Base-by-base conservation (phyloP, 2,329 filamentous ascomycete species). In the Thermomyces lanuginosus region DNA sequence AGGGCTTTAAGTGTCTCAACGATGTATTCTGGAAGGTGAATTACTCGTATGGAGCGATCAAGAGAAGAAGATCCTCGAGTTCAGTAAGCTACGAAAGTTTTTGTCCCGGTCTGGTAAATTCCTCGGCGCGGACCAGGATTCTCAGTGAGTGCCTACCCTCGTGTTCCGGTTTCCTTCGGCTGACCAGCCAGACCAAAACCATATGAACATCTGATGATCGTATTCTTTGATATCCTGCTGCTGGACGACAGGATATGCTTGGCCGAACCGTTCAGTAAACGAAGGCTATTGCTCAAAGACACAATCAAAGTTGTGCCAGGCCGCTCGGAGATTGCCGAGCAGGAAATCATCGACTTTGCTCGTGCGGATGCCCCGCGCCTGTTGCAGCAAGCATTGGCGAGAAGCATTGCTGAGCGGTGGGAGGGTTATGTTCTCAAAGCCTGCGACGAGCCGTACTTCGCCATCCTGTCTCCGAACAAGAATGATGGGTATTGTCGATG, bases 391-490 rank as follows among this genome's bases (percentile, higher is more conserved):
- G 63, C 64, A 2, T 86, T 92, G 45, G 71, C 75, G 1, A 61
- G 61, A 24, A 72, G 69, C 15, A 76, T 89, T 30, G 55, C 65
- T 8, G 54, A 64, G 16, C 63, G 70, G 16, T 73, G 71, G 44
- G 84, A 93, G 55, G 84, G 84, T 0, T 60, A 89, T 9, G 72
- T 92, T 0, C 48, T 92, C 26, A 92, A 92, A 49, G 71, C 76
- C 1, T 60, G 59, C 16, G 72, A 82, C 32, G 70, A 77, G 13
- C 72, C 82, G 0, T 92, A 92, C 44, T 79, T 92, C 35, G 58
- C 69, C 29, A 40, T 55, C 1, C 36, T 68, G 64, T 36, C 44
- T 35, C 16, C 41, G 42, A 22, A 38, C 22, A 44, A 29, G 11
- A 41, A 41, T 30, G 39, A 24, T 31, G 44, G 40, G 37, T 23